Evolutionary conservation across 2,329 filamentous ascomycete genomes (phyloP).

Genomic region (Penicillium griseofulvum): DNA sequence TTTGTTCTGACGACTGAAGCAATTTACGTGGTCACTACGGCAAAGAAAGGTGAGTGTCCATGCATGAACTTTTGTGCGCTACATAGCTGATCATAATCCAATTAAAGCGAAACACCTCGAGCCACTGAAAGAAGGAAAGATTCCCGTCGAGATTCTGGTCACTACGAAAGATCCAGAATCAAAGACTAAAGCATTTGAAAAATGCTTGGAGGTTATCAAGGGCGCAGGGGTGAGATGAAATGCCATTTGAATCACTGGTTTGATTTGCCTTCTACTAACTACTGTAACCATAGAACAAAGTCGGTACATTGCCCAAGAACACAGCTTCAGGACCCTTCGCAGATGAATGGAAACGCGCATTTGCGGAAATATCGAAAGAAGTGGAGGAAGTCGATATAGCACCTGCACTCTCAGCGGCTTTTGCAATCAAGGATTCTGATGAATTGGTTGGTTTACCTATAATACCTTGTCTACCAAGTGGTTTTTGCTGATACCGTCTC

Average conservation of each 20-base stretch:
- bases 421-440: slow-evolving; percentile 91
- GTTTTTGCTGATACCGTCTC: slow-evolving; percentile 9
- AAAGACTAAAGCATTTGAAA: slow-evolving; percentile 86
- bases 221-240: slow-evolving; percentile 69
- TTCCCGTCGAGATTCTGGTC: slow-evolving; percentile 87
- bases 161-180: slow-evolving; percentile 87
- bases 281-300: slow-evolving; percentile 65
- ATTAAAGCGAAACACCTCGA: slow-evolving; percentile 82
- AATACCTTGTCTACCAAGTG: neutral
- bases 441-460: slow-evolving; percentile 62
- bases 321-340: slow-evolving; percentile 82
- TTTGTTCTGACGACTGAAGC: slow-evolving; percentile 87
- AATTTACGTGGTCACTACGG: slow-evolving; percentile 89
- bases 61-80: neutral
- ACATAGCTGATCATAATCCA: slow-evolving; percentile 7
- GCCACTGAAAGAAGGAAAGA: slow-evolving; percentile 84
- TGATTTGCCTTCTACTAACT: neutral
- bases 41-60: slow-evolving; percentile 78
- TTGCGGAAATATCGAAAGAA: slow-evolving; percentile 75
- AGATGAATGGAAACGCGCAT: slow-evolving; percentile 91
- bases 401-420: slow-evolving; percentile 76
- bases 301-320: slow-evolving; percentile 83
- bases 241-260: neutral
- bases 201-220: slow-evolving; percentile 83
- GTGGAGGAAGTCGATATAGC: slow-evolving; percentile 85